Base-by-base conservation (phyloP, 257 asterid genomes). In the Agastache rugosa region DNA sequence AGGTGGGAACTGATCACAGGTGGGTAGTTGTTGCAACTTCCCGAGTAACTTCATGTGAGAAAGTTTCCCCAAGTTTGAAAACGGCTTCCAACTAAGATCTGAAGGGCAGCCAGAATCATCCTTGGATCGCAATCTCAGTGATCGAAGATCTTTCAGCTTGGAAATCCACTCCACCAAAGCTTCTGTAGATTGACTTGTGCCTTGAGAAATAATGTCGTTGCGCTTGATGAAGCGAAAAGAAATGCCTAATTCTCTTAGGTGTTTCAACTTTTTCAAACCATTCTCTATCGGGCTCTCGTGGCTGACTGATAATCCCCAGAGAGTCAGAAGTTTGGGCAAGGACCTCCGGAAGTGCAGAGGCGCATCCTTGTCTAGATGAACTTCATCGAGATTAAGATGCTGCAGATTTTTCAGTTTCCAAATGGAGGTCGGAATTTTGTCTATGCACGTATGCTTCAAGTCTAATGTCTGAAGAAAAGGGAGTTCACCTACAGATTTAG, bases 361-460 rank as follows among this genome's bases (percentile, higher is more conserved):
- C 51, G 54, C 51, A 25, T 69, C 77, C 73, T 77, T 69, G 56
- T 77, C 72, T 1, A 77, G 77, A 63, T 77, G 73, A 42, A 62
- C 61, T 23, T 77, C 81, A 4, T 63, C 12, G 42, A 77, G 77
- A 29, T 63, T 69, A 68, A 77, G 71, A 63, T 77, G 81, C 31
- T 64, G 67, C 29, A 77, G 81, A 39, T 63, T 63, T 17, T 63
- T 69, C 67, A 77, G 44, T 70, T 69, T 77, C 81, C 81, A 77
- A 37, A 77, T 17, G 59, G 81, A 27, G 23, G 64, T 34, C 1
- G 81, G 81, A 73, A 77, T 69, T 15, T 25, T 54, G 14, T 70
- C 73, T 51, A 77, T 77, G 73, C n/a, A 1, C 2, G 77, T 77
- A 59, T 70, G 81, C 61, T 77, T 77, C 53, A 77, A 20, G 42